Base-by-base conservation (phyloP, 768 basidiomycete species). In the Kwoniella shandongensis region DNA sequence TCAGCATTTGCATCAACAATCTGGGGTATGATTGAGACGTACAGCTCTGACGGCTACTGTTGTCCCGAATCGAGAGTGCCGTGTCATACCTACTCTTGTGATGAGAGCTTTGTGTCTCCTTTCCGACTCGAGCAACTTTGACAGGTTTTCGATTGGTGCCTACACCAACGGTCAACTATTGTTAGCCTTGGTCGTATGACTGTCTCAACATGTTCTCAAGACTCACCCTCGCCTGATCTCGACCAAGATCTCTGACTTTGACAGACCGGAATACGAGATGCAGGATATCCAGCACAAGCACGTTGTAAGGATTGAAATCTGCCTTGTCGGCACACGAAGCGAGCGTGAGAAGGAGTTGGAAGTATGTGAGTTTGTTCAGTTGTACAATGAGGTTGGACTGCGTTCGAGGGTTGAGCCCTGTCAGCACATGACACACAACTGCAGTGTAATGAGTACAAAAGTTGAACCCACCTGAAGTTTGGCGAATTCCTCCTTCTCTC, bases 41-140 rank as follows among this genome's bases (percentile, higher is more conserved):
- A 78, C 79, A 13, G 88, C 79, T 61, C 81, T 83, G 51, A 99
- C 86, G 20, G 87, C 79, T 62, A 98, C 86, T 8, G 93, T 98
- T 2, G 96, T 98, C 1, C 96, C 96, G 76, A 99, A 99, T 45
- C 93, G 85, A 23, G 91, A 91, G 78, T 99, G 96, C 29, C 96
- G 83, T 20, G 91, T 88, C 49, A 85, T 77, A 4, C 83, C 79
- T 45, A 80, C 79, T 45, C 84, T 81, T 0, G 83, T 80, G 23
- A 82, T 73, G 51, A 84, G 80, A 30, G 81, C 80, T 58, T 85
- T 86, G 39, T 80, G 80, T 54, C 82, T 83, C 59, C 84, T 84
- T 78, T 99, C 96, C 30, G 81, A 78, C 3, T 85, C 86, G 15
- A 99, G 83, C 48, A 97, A 83, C 39, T 84, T 83, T 8, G 85